These are phyloP conservation scores for Fusarium albosuccineum DNA, from an alignment of 2,329 filamentous ascomycete species.

Conservation along the genomic window DNA sequence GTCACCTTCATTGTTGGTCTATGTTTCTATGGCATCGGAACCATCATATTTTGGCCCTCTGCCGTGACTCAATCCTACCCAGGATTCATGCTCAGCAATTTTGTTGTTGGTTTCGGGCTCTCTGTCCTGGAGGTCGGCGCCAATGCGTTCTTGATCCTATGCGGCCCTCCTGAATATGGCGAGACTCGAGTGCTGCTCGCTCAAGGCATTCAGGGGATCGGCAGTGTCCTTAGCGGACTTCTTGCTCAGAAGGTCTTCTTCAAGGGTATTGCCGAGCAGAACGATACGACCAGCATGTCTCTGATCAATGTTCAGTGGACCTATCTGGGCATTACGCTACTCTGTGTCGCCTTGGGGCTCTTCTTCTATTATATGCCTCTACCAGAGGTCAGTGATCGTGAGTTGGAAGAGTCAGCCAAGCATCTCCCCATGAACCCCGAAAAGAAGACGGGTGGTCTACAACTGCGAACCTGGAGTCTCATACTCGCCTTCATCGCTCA, in stretches of 20 bases:
- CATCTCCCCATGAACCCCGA: slow-evolving; percentile 64
- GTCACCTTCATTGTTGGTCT: slow-evolving; percentile 84
- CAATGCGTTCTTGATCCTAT: slow-evolving; percentile 79
- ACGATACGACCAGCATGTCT: slow-evolving; percentile 53
- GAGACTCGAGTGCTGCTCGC: slow-evolving; percentile 82
- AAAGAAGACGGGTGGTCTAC: slow-evolving; percentile 64
- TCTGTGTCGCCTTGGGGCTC: slow-evolving; percentile 77
- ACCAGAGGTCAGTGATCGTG: slow-evolving; percentile 70
- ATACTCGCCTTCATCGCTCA: slow-evolving; percentile 81
- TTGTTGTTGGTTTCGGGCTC: slow-evolving; percentile 83
- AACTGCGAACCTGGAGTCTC: slow-evolving; percentile 69
- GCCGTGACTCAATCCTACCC: slow-evolving; percentile 80
- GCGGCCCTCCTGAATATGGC: slow-evolving; percentile 78
- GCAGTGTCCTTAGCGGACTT: slow-evolving; percentile 78
- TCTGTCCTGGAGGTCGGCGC: slow-evolving; percentile 84
- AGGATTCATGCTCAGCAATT: slow-evolving; percentile 80
- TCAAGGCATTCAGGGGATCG: slow-evolving; percentile 82
- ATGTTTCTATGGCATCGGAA: slow-evolving; percentile 79
- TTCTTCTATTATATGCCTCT: slow-evolving; percentile 78
- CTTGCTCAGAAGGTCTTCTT: slow-evolving; percentile 83
- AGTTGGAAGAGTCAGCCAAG: slow-evolving; percentile 63
- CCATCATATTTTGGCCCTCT: slow-evolving; percentile 89
- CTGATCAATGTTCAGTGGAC: slow-evolving; percentile 86
- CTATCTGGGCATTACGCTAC: slow-evolving; percentile 82
- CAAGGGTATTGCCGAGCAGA: slow-evolving; percentile 62